Evolutionary conservation across 805 yeast genomes (phyloP), one percentile per base, ranked within the genome.

Genomic region (Candida hungchunana): DNA sequence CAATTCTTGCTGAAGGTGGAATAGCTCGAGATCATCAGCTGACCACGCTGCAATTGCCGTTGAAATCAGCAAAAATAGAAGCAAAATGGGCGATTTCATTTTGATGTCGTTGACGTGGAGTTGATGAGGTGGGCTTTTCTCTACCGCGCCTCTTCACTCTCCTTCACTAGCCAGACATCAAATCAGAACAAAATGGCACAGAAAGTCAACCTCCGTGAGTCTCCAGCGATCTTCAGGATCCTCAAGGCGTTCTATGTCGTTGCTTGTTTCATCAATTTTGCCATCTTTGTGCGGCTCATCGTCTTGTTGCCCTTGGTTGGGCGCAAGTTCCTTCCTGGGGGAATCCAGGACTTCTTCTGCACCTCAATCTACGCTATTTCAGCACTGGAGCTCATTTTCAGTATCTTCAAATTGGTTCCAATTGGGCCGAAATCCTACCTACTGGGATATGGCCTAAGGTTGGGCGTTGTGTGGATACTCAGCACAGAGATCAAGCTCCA

Each of bases 21-120:
- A 88, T 37, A 90, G 78, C 61, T 89, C 96, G 22, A 82, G 68
- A 58, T 90, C 97, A 37, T 74, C 77, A 0, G 78, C 64, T 2
- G 77, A 55, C 77, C 88, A 82, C 5, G 70, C 73, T 7, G 47
- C 56, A 9, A 59, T 46, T 1, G 61, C 28, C 5, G 55, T 17
- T 1, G 53, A 26, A 20, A 49, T 37, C 8, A 54, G 29, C 14
- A 24, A 13, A 9, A 18, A 18, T 5, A 46, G 14, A 7, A 39
- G 24, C 18, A 37, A 14, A 46, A 46, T 23, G 32, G 44, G 39
- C 30, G 51, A 19, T n/a, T 24, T 41, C 50, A 46, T 37, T 19
- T n/a, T 34, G 26, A 28, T 29, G 23, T 15, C 18, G 19, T 7
- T 18, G 20, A 7, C 18, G 31, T 6, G 7, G 26, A 13, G 32